Percentiles rank a stretch among this genome's conserved stretches.
Evolutionary conservation across 306 rosid genomes (phyloP).

Genomic region (Cucurbita argyrosperma): DNA sequence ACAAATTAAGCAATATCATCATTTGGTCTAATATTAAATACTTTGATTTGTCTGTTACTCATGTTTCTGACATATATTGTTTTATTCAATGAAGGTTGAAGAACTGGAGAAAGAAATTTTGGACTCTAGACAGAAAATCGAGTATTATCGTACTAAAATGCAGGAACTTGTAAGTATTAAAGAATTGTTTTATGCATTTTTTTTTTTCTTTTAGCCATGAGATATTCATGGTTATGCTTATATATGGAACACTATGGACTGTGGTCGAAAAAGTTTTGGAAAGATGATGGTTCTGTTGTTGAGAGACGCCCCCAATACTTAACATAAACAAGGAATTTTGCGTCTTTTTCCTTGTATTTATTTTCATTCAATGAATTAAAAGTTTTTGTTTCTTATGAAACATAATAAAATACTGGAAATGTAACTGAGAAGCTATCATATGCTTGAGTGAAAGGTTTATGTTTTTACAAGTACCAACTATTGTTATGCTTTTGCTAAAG

Average conservation of each 20-base stretch:
- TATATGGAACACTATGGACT: background rate
- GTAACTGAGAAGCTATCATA: background rate
- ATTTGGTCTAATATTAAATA: background rate
- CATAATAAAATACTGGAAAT: background rate
- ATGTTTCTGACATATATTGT: background rate
- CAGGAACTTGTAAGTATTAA: constrained; percentile 81
- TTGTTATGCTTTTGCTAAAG: background rate
- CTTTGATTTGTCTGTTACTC: background rate
- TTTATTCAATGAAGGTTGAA: constrained; percentile 56
- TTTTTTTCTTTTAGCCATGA: constrained; percentile 13
- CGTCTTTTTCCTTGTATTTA: background rate
- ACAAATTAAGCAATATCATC: background rate
- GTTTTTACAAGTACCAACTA: background rate
- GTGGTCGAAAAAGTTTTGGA: background rate
- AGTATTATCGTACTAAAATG: constrained; percentile 67
- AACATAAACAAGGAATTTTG: background rate
- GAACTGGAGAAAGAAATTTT: constrained; percentile 78
- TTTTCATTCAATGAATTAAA: background rate
- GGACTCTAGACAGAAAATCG: constrained; percentile 73
- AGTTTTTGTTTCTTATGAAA: background rate
- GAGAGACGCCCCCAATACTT: background rate
- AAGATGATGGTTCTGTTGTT: background rate
- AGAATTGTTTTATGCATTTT: background rate
- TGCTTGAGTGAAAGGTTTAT: background rate
- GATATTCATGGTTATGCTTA: background rate